Evolutionary conservation across 1,284 basidiomycete species (phyloP), one percentile per base, ranked within the genome.

Genomic region (Ceratobasidium sp.): DNA sequence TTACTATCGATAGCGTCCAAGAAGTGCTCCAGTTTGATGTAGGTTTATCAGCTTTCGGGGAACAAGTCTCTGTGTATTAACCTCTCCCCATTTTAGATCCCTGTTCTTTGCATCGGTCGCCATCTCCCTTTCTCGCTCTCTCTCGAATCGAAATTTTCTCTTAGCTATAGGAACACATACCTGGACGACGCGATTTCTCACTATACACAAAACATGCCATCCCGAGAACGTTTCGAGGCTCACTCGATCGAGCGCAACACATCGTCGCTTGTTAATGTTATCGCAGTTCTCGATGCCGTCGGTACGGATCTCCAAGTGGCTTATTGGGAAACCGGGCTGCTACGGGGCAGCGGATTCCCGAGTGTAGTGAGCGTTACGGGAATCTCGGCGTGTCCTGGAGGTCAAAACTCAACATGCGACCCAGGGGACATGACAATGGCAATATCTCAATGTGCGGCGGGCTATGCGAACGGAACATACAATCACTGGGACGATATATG

Each of bases 111-210:
- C n/a, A 48, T 23, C 18, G 26, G 43, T 9, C 10, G 26, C 18
- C 30, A 48, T 18, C 60, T 48, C 23, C 60, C 60, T 4, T 62
- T 62, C 45, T 62, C 60, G 26, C 60, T 62, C 36, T 62, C 60
- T 3, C 45, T 62, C 18, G 34, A 26, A 9, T 62, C 60, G 5
- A 26, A 3, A 28, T 30, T 62, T 45, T 32, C 32, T 3, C 26
- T 62, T 6, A 62, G 30, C 30, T 9, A 10, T n/a, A 18, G 18
- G 18, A 48, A 62, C 30, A 36, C 45, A 9, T 62, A 48, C 16
- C 43, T 48, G 16, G 60, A 62, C 30, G 60, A 62, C 16, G 43
- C 43, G 23, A 21, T 6, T 5, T 18, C 58, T 14, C 16, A 43
- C 26, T 60, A 60, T 18, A 2, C 21, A 14, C 21, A 16, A 12